Evolutionary conservation across 495 filamentous ascomycete species (phyloP), one percentile per base, ranked within the genome.

Genomic region (Neurospora africana): DNA sequence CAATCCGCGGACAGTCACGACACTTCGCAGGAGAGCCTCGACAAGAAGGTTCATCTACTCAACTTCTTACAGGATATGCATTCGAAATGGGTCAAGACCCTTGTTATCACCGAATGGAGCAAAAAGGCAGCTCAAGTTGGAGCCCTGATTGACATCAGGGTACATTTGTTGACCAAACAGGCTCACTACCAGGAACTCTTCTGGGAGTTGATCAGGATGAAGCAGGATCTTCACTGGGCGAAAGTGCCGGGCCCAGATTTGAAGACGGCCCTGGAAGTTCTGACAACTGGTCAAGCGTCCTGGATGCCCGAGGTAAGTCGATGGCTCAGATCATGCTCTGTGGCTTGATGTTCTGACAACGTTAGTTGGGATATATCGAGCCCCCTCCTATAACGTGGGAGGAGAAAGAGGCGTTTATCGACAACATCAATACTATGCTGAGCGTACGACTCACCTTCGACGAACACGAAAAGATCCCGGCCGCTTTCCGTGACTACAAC

Each of bases 71-170:
- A 87, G 74, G 81, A 84, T 58, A 76, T 81, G 36, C 86, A 88
- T 70, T 77, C 81, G 2, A 83, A 83, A 79, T 98, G 96, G 82
- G 93, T 95, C 78, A 98, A 99, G 81, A 86, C 92, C 19, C 86
- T 97, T 15, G 93, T 98, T 19, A 88, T 99, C 44, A 88, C 89
- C 3, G 89, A 92, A 78, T 99, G 95, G 95, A 91, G 91, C 78
- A 87, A 89, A 74, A 92, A 93, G 76, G 90, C 89, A 35, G 85
- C 86, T 36, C 87, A 91, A 69, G 90, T 98, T 41, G 90, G 90
- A 75, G 91, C 89, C 78, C 83, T 97, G 41, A 94, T 98, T 75
- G 94, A 98, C 81, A 81, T 98, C 68, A 89, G 90, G 77, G 81
- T 83, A 13, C 93, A 94, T 83, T 83, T 94, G 71, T 86, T 87